Conservation (phyloP, 192 early-diverging fungal genomes). For the Spizellomyces punctatus region DNA sequence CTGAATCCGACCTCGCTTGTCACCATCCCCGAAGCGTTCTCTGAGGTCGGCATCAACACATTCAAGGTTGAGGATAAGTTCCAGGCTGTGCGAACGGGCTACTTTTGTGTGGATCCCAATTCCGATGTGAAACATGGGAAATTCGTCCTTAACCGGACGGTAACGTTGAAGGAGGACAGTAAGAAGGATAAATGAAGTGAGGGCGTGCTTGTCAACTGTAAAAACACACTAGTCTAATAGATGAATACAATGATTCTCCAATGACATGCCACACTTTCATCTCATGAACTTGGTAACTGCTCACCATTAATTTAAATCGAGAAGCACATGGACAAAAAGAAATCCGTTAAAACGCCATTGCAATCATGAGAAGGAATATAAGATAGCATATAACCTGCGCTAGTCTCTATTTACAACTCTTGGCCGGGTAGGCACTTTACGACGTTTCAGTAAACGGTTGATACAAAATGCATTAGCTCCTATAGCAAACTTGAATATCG, state of each 20-base stretch:
- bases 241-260: no score
- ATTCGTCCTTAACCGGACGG: slow-evolving; percentile 61
- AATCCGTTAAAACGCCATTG: no score
- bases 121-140: slow-evolving; percentile 63
- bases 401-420: no score
- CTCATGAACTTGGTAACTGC: no score
- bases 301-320: no score
- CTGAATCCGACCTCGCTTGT: slow-evolving; percentile 79
- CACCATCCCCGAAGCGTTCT: slow-evolving; percentile 68
- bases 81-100: slow-evolving; percentile 96
- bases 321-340: no score
- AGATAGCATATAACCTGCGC: no score
- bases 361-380: no score
- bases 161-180: slow-evolving; percentile 55
- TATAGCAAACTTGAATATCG: slow-evolving; percentile 41
- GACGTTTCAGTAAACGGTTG: not conserved
- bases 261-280: no score
- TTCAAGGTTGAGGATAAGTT: slow-evolving; percentile 83
- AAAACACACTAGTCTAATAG: not conserved
- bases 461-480: slow-evolving; percentile 29
- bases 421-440: no score
- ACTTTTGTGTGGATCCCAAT: slow-evolving; percentile 97
- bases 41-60: slow-evolving; percentile 82
- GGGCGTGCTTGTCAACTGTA: not conserved
- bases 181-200: slow-evolving; percentile 48